Base-by-base conservation (phyloP, 1,284 basidiomycete genomes). In the Dichomitus squalens region DNA sequence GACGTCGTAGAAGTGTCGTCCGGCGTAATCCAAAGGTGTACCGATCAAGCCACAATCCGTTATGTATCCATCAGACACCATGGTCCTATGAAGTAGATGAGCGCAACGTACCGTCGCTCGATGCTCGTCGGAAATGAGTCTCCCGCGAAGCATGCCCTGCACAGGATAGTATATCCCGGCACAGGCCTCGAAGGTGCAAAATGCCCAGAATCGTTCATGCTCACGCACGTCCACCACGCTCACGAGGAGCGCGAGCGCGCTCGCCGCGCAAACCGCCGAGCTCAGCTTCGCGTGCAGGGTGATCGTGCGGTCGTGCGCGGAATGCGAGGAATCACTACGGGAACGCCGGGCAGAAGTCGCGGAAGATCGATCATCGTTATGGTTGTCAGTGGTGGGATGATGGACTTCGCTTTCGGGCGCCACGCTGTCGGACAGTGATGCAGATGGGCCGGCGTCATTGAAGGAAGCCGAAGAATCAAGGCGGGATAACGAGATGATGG, bases 101-200 rank as follows among this genome's bases (percentile, higher is more conserved):
- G 4, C 2, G 33, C 51, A 12, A 72, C 83, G 66, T 58, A 90
- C 88, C 47, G 88, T 90, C 1, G 89, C 88, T 16, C 88, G 80
- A 63, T 88, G 82, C 66, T 89, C 87, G 61, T 91, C 84, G 0
- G 85, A 77, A n/a, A 91, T 84, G 53, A 91, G 72, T 0, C 79
- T 77, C 33, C 87, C 86, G 35, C 86, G 79, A 20, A 91, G 72
- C 79, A 88, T 90, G n/a, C 88, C 89, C 60, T 90, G 86, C 31
- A 88, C 81, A 11, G 89, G 88, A 66, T 89, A 90, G 66, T 90
- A 90, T 81, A 89, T 82, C 38, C 89, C 89, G 4, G 90, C 88
- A 65, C 86, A 90, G 8, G 81, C 85, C 68, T 91, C 88, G 61
- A 89, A 91, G 7, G 79, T 72, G 65, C 88, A 90, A 66, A 91